Base-by-base conservation (phyloP, 2,329 filamentous ascomycete species). In the Ophiostoma ips region DNA sequence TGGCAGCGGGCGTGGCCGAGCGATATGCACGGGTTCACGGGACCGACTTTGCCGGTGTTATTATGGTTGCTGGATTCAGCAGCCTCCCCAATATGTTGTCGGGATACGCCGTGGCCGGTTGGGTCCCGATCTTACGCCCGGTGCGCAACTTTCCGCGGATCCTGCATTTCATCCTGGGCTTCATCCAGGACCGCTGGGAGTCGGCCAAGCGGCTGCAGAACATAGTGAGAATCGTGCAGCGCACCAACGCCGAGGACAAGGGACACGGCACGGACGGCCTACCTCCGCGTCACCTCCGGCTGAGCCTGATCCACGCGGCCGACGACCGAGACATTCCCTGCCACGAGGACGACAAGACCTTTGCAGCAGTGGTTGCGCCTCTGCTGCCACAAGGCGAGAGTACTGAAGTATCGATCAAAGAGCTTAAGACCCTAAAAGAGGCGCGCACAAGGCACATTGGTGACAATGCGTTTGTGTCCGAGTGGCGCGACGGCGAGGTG, bases 241-340 rank as follows among this genome's bases (percentile, higher is more conserved):
- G 34, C 44, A 37, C 18, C 46, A 40, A 48, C 8, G 70, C 56
- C 53, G 69, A 68, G 59, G 52, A 50, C 19, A 21, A 13, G n/a
- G 35, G 4, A 2, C 31, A 37, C 28, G 8, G 10, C 3, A 38
- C n/a, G 7, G 15, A 24, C 12, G 40, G 21, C 19, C 24, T 10
- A 7, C 18, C 34, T 8, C 38, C 49, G 1, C 62, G 63, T 5
- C 53, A 56, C 59, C 55, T 92, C 10, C 73, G 81, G 19, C 66
- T 95, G 18, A 80, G 76, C 40, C 68, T 95, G 38, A 67, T 96
- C 3, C 90, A 95, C 59, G 85, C 88, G 15, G 73, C 75, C 49
- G 78, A 95, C 59, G 90, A 96, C 62, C 68, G 70, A 52, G 87
- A 95, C 58, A 95, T 96, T 53, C 81, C 85, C 0, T 90, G 79